phyloP scores from a whole-genome alignment of 2,329 filamentous ascomycete genomes.

The Bipolaris sorokiniana region DNA sequence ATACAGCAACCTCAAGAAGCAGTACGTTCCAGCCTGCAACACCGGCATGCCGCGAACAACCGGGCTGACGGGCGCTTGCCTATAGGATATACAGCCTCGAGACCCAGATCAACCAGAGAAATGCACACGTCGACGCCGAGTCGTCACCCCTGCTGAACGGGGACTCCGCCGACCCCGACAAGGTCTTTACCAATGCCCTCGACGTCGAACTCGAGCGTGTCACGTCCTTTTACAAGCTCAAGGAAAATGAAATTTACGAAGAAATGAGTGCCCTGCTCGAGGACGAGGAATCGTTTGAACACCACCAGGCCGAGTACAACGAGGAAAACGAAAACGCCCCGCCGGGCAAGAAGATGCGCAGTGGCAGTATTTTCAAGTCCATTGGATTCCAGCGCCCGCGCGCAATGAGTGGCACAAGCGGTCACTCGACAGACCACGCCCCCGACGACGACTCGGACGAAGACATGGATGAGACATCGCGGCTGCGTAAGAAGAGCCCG shows the following conservation, averaged over 20 bases:
- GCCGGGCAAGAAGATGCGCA: slow-evolving; percentile 49
- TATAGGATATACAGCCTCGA: slow-evolving; percentile 91
- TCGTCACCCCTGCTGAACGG: slow-evolving; percentile 78
- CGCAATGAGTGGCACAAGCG: slow-evolving; percentile 52
- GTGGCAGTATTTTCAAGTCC: slow-evolving; percentile 61
- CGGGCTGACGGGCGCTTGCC: slow-evolving; percentile 31
- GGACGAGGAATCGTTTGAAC: slow-evolving; percentile 74
- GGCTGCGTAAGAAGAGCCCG: slow-evolving; percentile 49
- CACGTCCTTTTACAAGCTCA: slow-evolving; percentile 84
- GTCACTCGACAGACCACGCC: slow-evolving; percentile 46
- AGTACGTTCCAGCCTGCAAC: slow-evolving; percentile 63
- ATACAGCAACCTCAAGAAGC: slow-evolving; percentile 98
- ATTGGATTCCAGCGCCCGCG: slow-evolving; percentile 55
- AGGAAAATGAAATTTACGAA: slow-evolving; percentile 84
- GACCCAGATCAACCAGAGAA: slow-evolving; percentile 73
- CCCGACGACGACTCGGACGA: slow-evolving; percentile 61
- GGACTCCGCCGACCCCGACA: slow-evolving; percentile 72
- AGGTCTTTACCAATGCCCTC: slow-evolving; percentile 79
- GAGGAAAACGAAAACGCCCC: slow-evolving; percentile 48
- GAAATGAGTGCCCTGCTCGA: slow-evolving; percentile 78
- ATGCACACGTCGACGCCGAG: slow-evolving; percentile 71
- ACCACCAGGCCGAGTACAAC: slow-evolving; percentile 54
- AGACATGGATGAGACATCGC: slow-evolving; percentile 60
- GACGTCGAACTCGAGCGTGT: slow-evolving; percentile 95
- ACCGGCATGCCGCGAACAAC: neutral